phyloP scores from a whole-genome alignment of 306 rosid genomes.

The Sesbania bispinosa region DNA sequence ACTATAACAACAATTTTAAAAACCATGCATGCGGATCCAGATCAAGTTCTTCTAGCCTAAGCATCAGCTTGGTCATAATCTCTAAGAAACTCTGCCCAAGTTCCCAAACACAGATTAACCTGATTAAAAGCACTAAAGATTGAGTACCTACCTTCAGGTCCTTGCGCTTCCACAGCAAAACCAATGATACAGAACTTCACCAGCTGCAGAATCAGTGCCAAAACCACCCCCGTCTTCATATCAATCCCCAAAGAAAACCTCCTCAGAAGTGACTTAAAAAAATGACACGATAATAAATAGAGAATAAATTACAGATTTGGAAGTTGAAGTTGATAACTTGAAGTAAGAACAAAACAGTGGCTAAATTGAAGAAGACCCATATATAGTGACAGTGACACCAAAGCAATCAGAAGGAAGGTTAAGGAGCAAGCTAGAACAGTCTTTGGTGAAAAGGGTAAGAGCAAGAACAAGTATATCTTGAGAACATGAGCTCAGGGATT shows the following conservation, averaged over 20 bases:
- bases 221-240: constrained; percentile 60
- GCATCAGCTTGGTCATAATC: background rate
- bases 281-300: constrained; percentile 20
- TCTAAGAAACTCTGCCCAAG: background rate
- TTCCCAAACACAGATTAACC: background rate
- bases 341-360: constrained; percentile 59
- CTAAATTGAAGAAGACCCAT: constrained; percentile 45
- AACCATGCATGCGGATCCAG: constrained; percentile 8
- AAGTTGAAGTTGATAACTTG: constrained; percentile 47
- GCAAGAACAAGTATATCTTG: constrained; percentile 25
- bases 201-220: constrained; percentile 44
- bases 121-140: constrained; percentile 17
- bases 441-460: constrained; percentile 49
- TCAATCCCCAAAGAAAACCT: constrained; percentile 33
- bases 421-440: constrained; percentile 39
- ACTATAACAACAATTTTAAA: background rate
- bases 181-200: constrained; percentile 50
- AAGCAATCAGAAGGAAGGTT: constrained; percentile 49
- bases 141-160: constrained; percentile 57
- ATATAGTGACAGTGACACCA: constrained; percentile 49
- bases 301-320: constrained; percentile 27
- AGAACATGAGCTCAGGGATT: constrained; percentile 34
- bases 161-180: constrained; percentile 50
- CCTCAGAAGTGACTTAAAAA: constrained; percentile 30
- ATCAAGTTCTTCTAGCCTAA: constrained; percentile 19